phyloP scores from a whole-genome alignment of 805 yeast genomes.

The Phaffomyces opuntiae region DNA sequence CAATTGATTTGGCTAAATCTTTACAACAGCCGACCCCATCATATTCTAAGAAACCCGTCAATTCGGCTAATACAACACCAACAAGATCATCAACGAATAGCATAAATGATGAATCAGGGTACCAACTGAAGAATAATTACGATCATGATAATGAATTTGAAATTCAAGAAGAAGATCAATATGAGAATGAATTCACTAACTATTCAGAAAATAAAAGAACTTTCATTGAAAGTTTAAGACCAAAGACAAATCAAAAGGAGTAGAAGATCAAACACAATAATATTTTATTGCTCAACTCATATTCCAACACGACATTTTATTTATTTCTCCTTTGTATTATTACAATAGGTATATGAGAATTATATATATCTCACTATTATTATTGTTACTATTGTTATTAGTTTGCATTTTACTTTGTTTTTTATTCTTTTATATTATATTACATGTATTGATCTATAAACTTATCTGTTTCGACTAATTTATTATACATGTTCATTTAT shows the following conservation, averaged over 20 bases:
- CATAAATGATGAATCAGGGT: conserved; percentile 15
- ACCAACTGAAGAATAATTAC: conserved; percentile 28
- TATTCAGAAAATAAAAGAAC: conserved; percentile 36
- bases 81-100: conserved; percentile 11
- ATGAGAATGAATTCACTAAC: conserved; percentile 40
- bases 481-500: neutral
- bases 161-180: conserved; percentile 37
- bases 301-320: too few relatives aligned
- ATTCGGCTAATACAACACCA: neutral
- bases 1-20: conserved; percentile 19
- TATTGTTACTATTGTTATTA: too few relatives aligned
- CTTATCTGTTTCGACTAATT: too few relatives aligned
- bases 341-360: too few relatives aligned
- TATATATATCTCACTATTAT: too few relatives aligned
- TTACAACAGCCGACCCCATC: conserved; percentile 22
- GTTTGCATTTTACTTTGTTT: too few relatives aligned
- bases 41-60: conserved; percentile 9
- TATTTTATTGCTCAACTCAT: too few relatives aligned
- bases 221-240: conserved; percentile 34
- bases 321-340: too few relatives aligned
- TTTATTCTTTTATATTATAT: too few relatives aligned
- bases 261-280: too few relatives aligned
- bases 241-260: conserved; percentile 18
- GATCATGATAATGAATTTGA: conserved; percentile 24
- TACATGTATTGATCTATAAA: too few relatives aligned